Conservation (phyloP, 768 basidiomycete species). For the Leccinellum rugosiceps region DNA sequence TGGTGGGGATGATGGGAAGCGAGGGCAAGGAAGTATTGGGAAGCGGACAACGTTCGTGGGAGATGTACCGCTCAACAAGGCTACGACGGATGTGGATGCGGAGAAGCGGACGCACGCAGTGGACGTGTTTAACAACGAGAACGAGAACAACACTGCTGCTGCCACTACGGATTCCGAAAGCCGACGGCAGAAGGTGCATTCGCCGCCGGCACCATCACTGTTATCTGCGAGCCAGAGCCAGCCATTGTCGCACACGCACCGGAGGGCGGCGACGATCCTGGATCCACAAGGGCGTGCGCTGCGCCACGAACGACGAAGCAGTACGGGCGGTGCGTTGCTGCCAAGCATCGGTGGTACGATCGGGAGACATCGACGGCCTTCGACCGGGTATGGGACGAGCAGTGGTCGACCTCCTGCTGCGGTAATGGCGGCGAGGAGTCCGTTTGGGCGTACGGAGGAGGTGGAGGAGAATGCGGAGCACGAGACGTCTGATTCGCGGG, state of each 20-base stretch:
- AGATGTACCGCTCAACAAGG: constrained; percentile 36
- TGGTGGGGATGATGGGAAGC: constrained; percentile 40
- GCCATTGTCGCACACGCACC: constrained; percentile 57
- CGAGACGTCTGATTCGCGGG: constrained; percentile 31
- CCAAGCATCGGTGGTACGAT: constrained; percentile 51
- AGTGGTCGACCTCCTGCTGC: constrained; percentile 24
- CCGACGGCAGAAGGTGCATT: constrained; percentile 20
- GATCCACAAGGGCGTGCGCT: constrained; percentile 62
- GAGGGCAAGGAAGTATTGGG: constrained; percentile 34
- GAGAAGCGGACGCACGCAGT: constrained; percentile 28
- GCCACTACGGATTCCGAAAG: constrained; percentile 19
- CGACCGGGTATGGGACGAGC: constrained; percentile 52
- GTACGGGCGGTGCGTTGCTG: constrained; percentile 63
- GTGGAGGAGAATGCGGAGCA: constrained; percentile 48
- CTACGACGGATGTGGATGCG: constrained; percentile 35
- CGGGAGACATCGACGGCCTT: constrained; percentile 67
- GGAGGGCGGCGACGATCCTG: constrained; percentile 74
- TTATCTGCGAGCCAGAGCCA: constrained; percentile 49
- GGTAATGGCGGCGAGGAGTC: constrained; percentile 31
- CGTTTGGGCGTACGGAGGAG: constrained; percentile 51
- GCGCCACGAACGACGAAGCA: constrained; percentile 73
- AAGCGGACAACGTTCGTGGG: constrained; percentile 54
- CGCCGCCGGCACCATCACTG: constrained; percentile 30
- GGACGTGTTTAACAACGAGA: constrained; percentile 21
- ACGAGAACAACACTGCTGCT: not conserved